Conservation (phyloP, 768 basidiomycete genomes). For the Boletus rubroflammeus region DNA sequence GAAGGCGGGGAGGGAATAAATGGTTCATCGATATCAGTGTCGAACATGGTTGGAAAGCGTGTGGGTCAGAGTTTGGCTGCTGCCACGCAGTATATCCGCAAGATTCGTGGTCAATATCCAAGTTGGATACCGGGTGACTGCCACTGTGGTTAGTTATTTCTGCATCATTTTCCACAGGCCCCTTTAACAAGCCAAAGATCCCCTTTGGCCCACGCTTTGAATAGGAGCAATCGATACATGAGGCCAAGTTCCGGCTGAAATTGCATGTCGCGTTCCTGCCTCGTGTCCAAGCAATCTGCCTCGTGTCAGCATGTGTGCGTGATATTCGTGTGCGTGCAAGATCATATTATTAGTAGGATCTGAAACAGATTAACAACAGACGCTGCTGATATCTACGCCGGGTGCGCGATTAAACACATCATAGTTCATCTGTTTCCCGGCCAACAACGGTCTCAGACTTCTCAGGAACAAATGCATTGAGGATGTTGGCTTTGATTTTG, state of each 20-base stretch:
- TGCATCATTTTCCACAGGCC: not conserved
- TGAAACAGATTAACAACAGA: constrained; percentile 18
- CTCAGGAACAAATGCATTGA: constrained; percentile 52
- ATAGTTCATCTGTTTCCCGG: constrained; percentile 43
- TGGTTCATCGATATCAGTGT: constrained; percentile 28
- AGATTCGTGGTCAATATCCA: constrained; percentile 7
- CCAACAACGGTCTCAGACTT: constrained; percentile 35
- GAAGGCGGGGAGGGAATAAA: constrained; percentile 30
- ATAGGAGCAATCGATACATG: constrained; percentile 24
- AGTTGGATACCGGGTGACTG: not conserved
- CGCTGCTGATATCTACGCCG: constrained; percentile 10
- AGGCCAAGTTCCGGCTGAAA: constrained; percentile 24
- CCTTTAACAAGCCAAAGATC: constrained; percentile 12
- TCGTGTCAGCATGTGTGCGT: constrained; percentile 15
- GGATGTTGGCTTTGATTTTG: constrained; percentile 87
- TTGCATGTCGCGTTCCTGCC: constrained; percentile 17
- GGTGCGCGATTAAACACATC: constrained; percentile 16
- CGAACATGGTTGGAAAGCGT: constrained; percentile 21
- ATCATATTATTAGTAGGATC: constrained; percentile 15
- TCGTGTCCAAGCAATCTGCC: constrained; percentile 20
- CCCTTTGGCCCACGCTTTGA: constrained; percentile 10
- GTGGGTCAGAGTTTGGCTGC: constrained; percentile 7
- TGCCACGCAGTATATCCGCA: constrained; percentile 11
- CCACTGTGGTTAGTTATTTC: not conserved
- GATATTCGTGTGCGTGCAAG: not conserved